Conservation (phyloP, 768 basidiomycete genomes). For the Termitomyces bulborhizus region DNA sequence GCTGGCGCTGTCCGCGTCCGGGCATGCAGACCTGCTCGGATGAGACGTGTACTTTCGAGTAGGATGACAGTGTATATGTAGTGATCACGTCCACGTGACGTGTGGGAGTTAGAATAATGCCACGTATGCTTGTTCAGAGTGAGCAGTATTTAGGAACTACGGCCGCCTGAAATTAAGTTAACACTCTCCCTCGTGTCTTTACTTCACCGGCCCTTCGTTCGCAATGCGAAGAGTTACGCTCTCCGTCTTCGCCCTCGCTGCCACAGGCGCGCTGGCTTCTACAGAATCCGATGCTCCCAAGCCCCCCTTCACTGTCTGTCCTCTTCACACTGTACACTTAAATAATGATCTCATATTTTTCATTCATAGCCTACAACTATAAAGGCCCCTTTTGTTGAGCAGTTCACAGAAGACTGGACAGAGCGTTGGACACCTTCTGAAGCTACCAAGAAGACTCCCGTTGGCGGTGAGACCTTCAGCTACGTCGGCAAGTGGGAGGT, state of each 20-base stretch:
- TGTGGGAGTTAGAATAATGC: conserved; percentile 33
- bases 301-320: conserved; percentile 62
- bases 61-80: conserved; percentile 7
- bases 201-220: conserved; percentile 58
- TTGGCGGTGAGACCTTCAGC: conserved; percentile 92
- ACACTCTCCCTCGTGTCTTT: conserved; percentile 29
- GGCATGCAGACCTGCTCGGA: conserved; percentile 90
- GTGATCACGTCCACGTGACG: conserved; percentile 29
- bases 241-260: conserved; percentile 66
- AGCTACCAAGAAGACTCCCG: conserved; percentile 97
- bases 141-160: conserved; percentile 29
- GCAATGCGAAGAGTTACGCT: conserved; percentile 87
- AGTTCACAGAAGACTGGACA: conserved; percentile 89
- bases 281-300: conserved; percentile 48
- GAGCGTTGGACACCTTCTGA: conserved; percentile 94
- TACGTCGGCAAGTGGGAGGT: conserved; percentile 98
- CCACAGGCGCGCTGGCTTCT: conserved; percentile 54
- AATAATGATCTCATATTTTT: conserved; percentile 11
- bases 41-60: conserved; percentile 13
- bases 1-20: conserved; percentile 92
- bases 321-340: conserved; percentile 6
- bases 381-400: conserved; percentile 90
- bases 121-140: conserved; percentile 31
- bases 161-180: conserved; percentile 20
- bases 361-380: conserved; percentile 59